These are phyloP conservation scores for Monosporascus sp. DNA, from an alignment of 2,329 filamentous ascomycete species.

Conservation along the genomic window DNA sequence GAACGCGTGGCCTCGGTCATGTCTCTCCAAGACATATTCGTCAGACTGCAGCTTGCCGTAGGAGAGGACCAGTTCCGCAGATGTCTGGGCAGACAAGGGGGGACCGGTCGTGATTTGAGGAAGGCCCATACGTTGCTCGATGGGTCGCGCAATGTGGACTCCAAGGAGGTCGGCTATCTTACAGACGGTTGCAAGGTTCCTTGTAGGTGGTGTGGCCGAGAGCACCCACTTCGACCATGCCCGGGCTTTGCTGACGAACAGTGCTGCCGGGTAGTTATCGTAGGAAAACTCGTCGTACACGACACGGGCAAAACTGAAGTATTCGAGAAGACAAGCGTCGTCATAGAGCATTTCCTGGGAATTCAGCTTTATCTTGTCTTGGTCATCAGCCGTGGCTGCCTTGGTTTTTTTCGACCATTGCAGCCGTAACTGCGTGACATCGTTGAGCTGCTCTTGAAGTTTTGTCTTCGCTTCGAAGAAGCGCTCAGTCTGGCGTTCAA, in stretches of 20 bases:
- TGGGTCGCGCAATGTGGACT: slow-evolving; percentile 33
- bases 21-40: slow-evolving; percentile 28
- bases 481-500: not conserved
- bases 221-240: slow-evolving; percentile 37
- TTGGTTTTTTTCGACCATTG: not conserved
- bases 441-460: not conserved
- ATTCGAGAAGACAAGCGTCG: slow-evolving; percentile 25
- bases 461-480: not conserved
- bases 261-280: slow-evolving; percentile 21
- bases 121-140: slow-evolving; percentile 25
- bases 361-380: not conserved
- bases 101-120: slow-evolving; percentile 32
- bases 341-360: slow-evolving; percentile 7
- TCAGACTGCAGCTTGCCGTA: slow-evolving; percentile 30
- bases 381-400: not conserved
- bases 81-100: slow-evolving; percentile 19
- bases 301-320: slow-evolving; percentile 33
- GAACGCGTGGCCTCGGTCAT: slow-evolving; percentile 28
- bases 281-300: slow-evolving; percentile 42
- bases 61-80: slow-evolving; percentile 28
- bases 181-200: slow-evolving; percentile 31
- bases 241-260: slow-evolving; percentile 28
- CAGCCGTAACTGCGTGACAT: too few species aligned
- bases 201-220: slow-evolving; percentile 37
- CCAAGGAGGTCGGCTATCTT: slow-evolving; percentile 29